These are phyloP conservation scores for Nymphaea thermarum DNA, from an alignment of 164 flowering plant species.

Conservation along the genomic window DNA sequence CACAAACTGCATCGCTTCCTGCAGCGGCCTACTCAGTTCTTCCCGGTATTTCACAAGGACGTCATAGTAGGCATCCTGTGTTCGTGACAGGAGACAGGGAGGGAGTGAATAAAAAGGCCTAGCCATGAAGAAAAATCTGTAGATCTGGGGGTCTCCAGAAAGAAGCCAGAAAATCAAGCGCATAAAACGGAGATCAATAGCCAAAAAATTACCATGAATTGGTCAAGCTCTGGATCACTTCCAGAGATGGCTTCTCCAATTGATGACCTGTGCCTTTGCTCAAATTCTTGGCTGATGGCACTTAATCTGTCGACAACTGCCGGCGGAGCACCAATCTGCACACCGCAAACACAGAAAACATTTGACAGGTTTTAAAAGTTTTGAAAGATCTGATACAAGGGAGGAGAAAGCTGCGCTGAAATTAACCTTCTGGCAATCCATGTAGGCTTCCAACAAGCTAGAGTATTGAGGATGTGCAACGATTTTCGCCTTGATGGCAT, in stretches of 20 bases:
- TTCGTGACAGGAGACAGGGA: neutral
- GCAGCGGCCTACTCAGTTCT: conserved; percentile 80
- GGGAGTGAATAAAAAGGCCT: neutral
- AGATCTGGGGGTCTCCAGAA: no score
- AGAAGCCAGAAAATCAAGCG: no score
- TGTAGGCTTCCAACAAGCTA: conserved; percentile 72
- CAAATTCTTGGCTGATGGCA: conserved; percentile 59
- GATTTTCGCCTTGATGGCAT: conserved; percentile 87
- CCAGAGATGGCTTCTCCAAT: conserved; percentile 19
- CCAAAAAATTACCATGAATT: conserved; percentile 58
- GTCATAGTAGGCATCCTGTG: conserved; percentile 83
- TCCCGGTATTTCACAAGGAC: conserved; percentile 89
- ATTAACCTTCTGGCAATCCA: conserved; percentile 88
- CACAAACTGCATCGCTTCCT: conserved; percentile 98
- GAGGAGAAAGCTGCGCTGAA: neutral
- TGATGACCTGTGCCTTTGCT: conserved; percentile 46
- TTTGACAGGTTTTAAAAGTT: no score
- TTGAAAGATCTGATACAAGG: no score
- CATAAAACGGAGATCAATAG: no score
- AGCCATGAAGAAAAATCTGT: conserved; percentile 43
- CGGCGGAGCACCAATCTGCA: conserved; percentile 86
- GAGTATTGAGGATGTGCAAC: conserved; percentile 82
- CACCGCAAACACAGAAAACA: no score
- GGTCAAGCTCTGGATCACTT: conserved; percentile 89
- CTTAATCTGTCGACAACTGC: conserved; percentile 61